These are phyloP conservation scores for Artemisia argyi DNA, from an alignment of 129 eudicot species.

Conservation along the genomic window DNA sequence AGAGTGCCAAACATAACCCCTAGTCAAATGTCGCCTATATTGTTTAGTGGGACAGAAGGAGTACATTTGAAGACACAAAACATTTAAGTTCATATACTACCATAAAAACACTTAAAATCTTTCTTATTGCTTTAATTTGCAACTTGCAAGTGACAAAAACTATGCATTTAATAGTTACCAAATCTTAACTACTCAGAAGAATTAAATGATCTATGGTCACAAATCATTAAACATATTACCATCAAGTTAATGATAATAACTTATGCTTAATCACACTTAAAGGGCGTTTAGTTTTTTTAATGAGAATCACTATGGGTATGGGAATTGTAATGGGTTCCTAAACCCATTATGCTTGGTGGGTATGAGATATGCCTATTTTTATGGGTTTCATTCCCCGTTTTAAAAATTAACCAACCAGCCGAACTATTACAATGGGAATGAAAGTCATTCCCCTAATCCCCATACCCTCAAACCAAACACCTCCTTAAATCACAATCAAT, in stretches of 20 bases:
- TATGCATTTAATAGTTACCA: slow-evolving; percentile 17
- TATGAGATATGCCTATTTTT: no score
- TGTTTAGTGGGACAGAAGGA: background rate
- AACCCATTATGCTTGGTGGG: no score
- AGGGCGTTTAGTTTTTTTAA: no score
- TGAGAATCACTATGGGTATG: no score
- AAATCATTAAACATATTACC: background rate
- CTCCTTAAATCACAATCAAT: background rate
- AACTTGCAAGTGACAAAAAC: slow-evolving; percentile 5
- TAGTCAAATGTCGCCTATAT: background rate
- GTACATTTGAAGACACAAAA: background rate
- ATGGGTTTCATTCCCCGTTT: no score
- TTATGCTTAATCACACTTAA: slow-evolving; percentile 3
- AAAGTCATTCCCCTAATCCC: no score
- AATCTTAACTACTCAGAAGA: background rate
- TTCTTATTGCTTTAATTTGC: background rate
- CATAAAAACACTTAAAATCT: background rate
- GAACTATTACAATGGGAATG: no score
- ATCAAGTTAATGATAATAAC: background rate
- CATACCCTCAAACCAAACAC: no score
- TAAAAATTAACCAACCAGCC: no score
- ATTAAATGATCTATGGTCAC: background rate
- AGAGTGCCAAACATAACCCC: background rate
- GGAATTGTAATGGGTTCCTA: no score
- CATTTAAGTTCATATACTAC: slow-evolving; percentile 9